A percentile compares a stretch with the other conserved stretches of the same genome.
Conservation (phyloP, 768 basidiomycete genomes). For the Termitomyces sp. region DNA sequence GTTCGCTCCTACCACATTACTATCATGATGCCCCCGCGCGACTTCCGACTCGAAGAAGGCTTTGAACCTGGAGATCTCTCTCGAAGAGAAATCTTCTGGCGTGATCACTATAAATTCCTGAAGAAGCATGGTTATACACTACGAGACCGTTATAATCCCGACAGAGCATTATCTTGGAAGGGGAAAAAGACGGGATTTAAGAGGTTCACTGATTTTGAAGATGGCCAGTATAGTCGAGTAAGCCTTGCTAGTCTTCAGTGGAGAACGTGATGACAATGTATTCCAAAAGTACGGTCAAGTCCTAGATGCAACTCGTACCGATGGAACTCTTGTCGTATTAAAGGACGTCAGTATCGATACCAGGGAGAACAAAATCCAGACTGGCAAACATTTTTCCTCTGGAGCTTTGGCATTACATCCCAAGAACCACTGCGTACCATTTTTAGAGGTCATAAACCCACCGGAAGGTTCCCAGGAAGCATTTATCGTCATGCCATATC, state of each 20-base stretch:
- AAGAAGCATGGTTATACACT: background rate
- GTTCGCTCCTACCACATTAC: background rate
- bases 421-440: background rate
- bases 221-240: background rate
- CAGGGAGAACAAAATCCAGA: background rate
- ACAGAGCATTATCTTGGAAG: background rate
- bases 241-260: background rate
- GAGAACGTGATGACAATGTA: no score
- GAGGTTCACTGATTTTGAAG: background rate
- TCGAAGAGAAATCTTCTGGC: background rate
- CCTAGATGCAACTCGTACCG: no score
- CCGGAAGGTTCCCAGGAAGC: background rate
- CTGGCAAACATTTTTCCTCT: background rate
- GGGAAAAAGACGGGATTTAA: no score
- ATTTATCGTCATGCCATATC: no score
- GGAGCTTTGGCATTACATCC: background rate
- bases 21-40: background rate
- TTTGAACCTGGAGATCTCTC: background rate
- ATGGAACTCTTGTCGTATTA: background rate
- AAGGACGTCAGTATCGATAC: background rate
- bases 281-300: no score
- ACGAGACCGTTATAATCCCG: background rate
- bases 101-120: background rate
- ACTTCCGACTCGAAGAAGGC: background rate
- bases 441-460: background rate